Conservation (phyloP, 768 basidiomycete species). For the Podaxis pistillaris region DNA sequence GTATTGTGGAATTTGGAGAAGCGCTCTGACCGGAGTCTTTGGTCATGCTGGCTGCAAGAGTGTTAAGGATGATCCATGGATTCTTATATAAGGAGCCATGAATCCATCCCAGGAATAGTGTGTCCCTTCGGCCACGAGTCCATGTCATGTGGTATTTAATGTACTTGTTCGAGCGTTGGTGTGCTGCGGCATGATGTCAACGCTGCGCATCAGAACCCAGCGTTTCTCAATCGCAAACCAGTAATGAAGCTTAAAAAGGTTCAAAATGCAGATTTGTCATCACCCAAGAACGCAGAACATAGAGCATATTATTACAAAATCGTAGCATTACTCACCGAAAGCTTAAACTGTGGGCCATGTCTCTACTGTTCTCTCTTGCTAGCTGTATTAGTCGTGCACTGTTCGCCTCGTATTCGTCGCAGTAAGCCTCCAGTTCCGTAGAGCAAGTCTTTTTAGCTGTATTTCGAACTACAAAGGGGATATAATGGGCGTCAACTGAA, state of each 20-base stretch:
- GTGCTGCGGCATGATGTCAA: too few species aligned
- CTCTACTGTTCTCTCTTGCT: background rate
- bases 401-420: conserved; percentile 24
- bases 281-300: too few species aligned
- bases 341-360: background rate
- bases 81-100: too few species aligned
- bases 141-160: too few species aligned
- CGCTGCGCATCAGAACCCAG: too few species aligned
- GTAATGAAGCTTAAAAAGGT: too few species aligned
- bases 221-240: too few species aligned
- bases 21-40: conserved; percentile 18
- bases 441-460: conserved; percentile 21
- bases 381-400: conserved; percentile 16
- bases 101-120: too few species aligned
- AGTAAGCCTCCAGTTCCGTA: conserved; percentile 21
- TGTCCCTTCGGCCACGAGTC: too few species aligned
- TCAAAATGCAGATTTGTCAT: too few species aligned
- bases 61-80: background rate
- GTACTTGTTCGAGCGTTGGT: too few species aligned
- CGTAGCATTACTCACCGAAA: background rate
- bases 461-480: conserved; percentile 22
- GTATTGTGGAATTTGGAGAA: conserved; percentile 21
- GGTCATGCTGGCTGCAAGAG: conserved; percentile 15
- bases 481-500: background rate
- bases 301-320: too few species aligned